These are phyloP conservation scores for Colletotrichum salicis DNA, from an alignment of 2,329 filamentous ascomycete genomes.

Conservation along the genomic window DNA sequence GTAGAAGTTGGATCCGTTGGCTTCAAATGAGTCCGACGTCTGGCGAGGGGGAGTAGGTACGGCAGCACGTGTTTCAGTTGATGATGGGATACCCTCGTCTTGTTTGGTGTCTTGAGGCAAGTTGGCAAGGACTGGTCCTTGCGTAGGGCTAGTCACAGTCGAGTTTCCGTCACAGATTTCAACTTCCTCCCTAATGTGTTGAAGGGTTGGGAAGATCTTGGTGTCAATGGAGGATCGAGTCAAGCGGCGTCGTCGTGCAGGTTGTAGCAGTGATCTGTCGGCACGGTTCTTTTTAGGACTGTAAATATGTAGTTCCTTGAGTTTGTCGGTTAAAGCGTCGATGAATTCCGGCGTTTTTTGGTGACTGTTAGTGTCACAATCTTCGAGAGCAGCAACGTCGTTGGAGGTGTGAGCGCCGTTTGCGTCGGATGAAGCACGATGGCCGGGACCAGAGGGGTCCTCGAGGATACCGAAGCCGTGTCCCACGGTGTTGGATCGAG, in stretches of 20 bases:
- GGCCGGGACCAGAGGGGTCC: constrained; percentile 16
- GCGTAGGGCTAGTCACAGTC: constrained; percentile 11
- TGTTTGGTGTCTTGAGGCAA: constrained; percentile 4
- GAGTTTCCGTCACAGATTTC: constrained; percentile 10
- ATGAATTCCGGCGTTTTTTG: constrained; percentile 40
- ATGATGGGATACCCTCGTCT: constrained; percentile 29
- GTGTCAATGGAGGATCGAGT: constrained; percentile 15
- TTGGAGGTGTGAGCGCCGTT: neutral
- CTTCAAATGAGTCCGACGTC: constrained; percentile 21
- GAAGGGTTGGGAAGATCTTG: constrained; percentile 14
- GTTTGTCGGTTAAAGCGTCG: constrained; percentile 46
- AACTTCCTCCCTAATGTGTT: constrained; percentile 21
- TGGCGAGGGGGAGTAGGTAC: constrained; percentile 2
- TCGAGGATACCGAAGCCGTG: constrained; percentile 27
- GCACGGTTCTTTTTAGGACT: constrained; percentile 28
- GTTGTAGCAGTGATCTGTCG: constrained; percentile 16
- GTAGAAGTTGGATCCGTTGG: constrained; percentile 19
- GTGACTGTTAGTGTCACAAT: constrained; percentile 43
- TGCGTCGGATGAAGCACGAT: constrained; percentile 9
- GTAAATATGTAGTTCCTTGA: constrained; percentile 46
- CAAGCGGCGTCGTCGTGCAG: neutral
- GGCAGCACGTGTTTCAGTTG: constrained; percentile 25
- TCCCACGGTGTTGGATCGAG: constrained; percentile 25
- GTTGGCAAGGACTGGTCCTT: constrained; percentile 25
- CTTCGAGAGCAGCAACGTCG: constrained; percentile 39